Percentiles rank a stretch among this genome's conserved stretches.
Conservation (phyloP, 305 asterid genomes). For the Coffea humblotiana region DNA sequence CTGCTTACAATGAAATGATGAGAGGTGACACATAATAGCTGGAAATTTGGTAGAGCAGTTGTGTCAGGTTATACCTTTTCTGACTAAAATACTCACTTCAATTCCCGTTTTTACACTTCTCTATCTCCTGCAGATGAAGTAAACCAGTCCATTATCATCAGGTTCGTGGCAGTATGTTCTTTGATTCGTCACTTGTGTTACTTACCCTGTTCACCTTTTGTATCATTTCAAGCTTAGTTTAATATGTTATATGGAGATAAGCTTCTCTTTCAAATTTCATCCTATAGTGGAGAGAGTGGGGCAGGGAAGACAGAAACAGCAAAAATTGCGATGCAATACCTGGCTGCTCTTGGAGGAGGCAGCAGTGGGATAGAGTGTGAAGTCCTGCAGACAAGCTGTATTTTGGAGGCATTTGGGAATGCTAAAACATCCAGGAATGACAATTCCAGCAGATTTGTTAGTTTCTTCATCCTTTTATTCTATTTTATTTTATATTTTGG, state of each 20-base stretch:
- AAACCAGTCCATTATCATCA: conserved; percentile 87
- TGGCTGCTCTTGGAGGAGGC: conserved; percentile 77
- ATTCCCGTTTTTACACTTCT: conserved; percentile 21
- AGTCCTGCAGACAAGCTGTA: conserved; percentile 72
- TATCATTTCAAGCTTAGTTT: conserved; percentile 3
- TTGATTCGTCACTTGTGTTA: neutral
- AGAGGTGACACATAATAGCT: conserved; percentile 55
- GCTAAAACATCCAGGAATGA: conserved; percentile 78
- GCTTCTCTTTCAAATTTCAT: conserved; percentile 16
- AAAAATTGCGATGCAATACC: conserved; percentile 71
- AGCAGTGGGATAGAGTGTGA: conserved; percentile 61
- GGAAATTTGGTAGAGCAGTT: conserved; percentile 16
- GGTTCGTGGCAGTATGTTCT: conserved; percentile 47
- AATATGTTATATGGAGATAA: conserved; percentile 18
- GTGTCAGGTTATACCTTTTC: neutral
- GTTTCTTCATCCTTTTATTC: conserved; percentile 33
- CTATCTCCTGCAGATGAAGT: conserved; percentile 57
- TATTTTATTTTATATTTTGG: conserved; percentile 10
- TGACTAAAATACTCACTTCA: neutral
- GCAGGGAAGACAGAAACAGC: conserved; percentile 98
- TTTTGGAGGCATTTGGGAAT: conserved; percentile 96
- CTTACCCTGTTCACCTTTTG: neutral
- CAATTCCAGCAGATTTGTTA: conserved; percentile 95
- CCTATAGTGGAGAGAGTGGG: conserved; percentile 90
- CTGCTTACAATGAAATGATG: conserved; percentile 77